These are phyloP conservation scores for Ceratocystiopsis minuta DNA, from an alignment of 2,329 filamentous ascomycete species.

Conservation along the genomic window DNA sequence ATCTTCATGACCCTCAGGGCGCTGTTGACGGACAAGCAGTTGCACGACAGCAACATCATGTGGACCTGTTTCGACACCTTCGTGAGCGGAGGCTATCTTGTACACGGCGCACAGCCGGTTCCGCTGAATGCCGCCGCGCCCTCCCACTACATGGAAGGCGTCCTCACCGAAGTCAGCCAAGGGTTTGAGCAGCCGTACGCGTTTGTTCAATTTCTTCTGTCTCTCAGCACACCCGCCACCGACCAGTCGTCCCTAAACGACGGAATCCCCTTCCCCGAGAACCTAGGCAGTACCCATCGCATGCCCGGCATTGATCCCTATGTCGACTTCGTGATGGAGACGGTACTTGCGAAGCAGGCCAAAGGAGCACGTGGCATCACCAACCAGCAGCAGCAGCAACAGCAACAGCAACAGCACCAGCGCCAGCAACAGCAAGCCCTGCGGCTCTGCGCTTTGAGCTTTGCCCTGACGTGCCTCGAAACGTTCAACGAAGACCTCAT, in stretches of 20 bases:
- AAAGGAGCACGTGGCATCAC: slow-evolving; percentile 9
- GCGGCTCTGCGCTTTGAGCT: slow-evolving; percentile 65
- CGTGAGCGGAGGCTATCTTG: slow-evolving; percentile 42
- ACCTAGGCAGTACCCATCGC: slow-evolving; percentile 58
- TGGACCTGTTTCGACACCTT: slow-evolving; percentile 71
- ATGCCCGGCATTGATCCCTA: slow-evolving; percentile 77
- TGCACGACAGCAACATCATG: slow-evolving; percentile 49
- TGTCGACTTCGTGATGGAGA: slow-evolving; percentile 74
- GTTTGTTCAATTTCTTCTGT: slow-evolving; percentile 60
- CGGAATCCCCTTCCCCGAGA: slow-evolving; percentile 70
- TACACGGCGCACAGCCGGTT: slow-evolving; percentile 15
- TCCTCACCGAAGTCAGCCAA: slow-evolving; percentile 55
- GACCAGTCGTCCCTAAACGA: slow-evolving; percentile 50
- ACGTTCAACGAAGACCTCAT: slow-evolving; percentile 93
- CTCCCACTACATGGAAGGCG: slow-evolving; percentile 34
- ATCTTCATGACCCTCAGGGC: slow-evolving; percentile 64
- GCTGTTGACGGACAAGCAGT: slow-evolving; percentile 56
- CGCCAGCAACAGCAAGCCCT: slow-evolving; percentile 53
- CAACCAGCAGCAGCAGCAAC: background rate
- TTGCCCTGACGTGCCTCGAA: slow-evolving; percentile 58
- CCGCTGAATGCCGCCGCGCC: slow-evolving; percentile 15
- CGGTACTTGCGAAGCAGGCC: slow-evolving; percentile 51
- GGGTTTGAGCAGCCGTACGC: slow-evolving; percentile 75
- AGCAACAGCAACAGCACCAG: background rate
- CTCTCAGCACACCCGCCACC: slow-evolving; percentile 48